Percentiles rank a stretch among this genome's conserved stretches.
phyloP scores from a whole-genome alignment of 345 rosid species.

The Eucalyptus pumila region DNA sequence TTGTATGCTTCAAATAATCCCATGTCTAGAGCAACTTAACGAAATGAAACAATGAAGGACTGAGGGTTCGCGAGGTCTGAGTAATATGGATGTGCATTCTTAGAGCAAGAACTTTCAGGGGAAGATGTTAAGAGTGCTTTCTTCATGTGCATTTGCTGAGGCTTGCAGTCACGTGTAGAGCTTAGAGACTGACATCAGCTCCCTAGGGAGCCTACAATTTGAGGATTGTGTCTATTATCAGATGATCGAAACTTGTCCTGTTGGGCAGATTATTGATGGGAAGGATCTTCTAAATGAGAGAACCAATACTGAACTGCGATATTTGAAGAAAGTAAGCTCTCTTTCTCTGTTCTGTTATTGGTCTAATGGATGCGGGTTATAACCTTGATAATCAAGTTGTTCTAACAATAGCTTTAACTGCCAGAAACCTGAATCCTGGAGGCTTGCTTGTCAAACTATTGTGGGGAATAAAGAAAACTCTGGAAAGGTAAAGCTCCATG shows the following conservation, averaged over 20 bases:
- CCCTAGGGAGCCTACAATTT: neutral
- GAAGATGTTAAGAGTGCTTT: neutral
- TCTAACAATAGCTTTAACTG: neutral
- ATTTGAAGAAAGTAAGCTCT: constrained; percentile 49
- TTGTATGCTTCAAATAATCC: neutral
- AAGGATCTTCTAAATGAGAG: constrained; percentile 70
- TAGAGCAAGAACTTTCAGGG: neutral
- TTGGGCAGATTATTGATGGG: constrained; percentile 62
- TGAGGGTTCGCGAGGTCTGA: neutral
- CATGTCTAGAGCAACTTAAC: neutral
- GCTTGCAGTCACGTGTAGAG: neutral
- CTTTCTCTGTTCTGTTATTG: neutral
- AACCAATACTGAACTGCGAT: constrained; percentile 49
- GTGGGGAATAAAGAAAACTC: constrained; percentile 81
- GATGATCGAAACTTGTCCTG: neutral
- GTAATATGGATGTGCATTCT: neutral
- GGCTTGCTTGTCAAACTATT: constrained; percentile 86
- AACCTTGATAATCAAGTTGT: neutral
- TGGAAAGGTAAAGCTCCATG: constrained; percentile 48
- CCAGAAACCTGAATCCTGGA: constrained; percentile 89
- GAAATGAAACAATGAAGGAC: neutral
- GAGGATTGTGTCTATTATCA: neutral
- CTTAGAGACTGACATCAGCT: neutral
- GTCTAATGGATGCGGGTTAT: neutral
- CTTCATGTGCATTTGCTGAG: neutral